Evolutionary conservation across 441 rosid species (phyloP).

Genomic region (Bruguiera hainesii): DNA sequence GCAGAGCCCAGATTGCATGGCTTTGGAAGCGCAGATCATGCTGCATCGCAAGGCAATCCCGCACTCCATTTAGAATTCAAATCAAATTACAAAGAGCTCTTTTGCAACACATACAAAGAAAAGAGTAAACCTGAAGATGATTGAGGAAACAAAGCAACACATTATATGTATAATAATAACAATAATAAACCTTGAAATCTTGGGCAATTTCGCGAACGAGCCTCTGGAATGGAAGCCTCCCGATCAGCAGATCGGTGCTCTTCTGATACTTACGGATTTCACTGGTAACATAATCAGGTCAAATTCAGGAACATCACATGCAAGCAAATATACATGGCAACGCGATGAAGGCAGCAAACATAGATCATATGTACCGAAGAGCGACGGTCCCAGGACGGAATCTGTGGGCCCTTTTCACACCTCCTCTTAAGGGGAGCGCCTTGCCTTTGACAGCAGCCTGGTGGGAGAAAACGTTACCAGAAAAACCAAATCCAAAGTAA

Average conservation of each 20-base stretch:
- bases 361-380: slow-evolving; percentile 13
- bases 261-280: background rate
- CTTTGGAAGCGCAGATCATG: background rate
- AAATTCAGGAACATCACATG: background rate
- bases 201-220: background rate
- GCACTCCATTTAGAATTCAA: background rate
- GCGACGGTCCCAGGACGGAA: background rate
- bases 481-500: too few species aligned
- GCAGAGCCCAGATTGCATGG: background rate
- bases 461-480: too few species aligned
- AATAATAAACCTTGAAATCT: slow-evolving; percentile 1
- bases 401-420: slow-evolving; percentile 28
- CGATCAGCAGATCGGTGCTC: background rate
- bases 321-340: background rate
- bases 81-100: too few species aligned
- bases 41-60: slow-evolving; percentile 9
- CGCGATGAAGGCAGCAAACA: background rate
- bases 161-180: background rate
- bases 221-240: background rate
- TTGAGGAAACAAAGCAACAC: background rate
- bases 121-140: background rate
- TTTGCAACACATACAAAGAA: too few species aligned
- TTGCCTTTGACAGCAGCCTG: too few species aligned
- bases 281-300: slow-evolving; percentile 9
- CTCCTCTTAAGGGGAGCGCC: too few species aligned